Evolutionary conservation across 2,329 filamentous ascomycete genomes (phyloP).

Genomic region (Claviceps sp.): DNA sequence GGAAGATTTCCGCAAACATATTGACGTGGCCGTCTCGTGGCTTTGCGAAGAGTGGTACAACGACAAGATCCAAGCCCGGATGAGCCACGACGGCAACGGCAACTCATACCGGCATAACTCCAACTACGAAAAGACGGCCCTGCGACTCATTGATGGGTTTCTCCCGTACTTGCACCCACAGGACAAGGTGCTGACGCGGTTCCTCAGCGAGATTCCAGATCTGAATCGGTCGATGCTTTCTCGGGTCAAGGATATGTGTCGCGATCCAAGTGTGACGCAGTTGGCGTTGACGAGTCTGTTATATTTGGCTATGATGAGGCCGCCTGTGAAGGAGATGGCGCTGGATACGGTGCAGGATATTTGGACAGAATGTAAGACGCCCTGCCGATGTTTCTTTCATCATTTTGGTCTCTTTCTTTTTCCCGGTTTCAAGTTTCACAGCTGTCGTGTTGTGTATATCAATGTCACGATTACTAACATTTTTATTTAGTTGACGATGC

Average conservation of each 20-base stretch:
- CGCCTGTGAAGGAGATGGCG: constrained; percentile 48
- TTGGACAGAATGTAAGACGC: constrained; percentile 47
- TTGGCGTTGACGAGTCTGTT: constrained; percentile 51
- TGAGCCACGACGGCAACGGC: constrained; percentile 13
- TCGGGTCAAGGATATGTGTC: constrained; percentile 54
- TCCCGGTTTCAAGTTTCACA: too few relatives aligned
- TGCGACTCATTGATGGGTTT: constrained; percentile 78
- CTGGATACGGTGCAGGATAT: constrained; percentile 54
- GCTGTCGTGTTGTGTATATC: neutral
- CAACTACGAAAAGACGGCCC: constrained; percentile 68
- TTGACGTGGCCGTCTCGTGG: constrained; percentile 87
- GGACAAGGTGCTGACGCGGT: constrained; percentile 81
- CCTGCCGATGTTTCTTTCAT: neutral
- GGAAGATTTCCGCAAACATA: constrained; percentile 79
- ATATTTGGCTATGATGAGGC: constrained; percentile 55
- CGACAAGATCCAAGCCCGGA: constrained; percentile 43
- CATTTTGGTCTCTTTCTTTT: neutral
- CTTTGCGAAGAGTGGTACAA: constrained; percentile 98
- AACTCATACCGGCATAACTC: constrained; percentile 50
- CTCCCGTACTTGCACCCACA: constrained; percentile 81
- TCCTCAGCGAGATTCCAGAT: constrained; percentile 81
- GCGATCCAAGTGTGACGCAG: constrained; percentile 50
- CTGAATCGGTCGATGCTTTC: constrained; percentile 59
- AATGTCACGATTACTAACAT: neutral
- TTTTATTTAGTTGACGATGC: constrained; percentile 42